A percentile compares a stretch with the other conserved stretches of the same genome.
Evolutionary conservation across 108 stramenopile genomes (phyloP).

Genomic region (Nitzschia sp.): DNA sequence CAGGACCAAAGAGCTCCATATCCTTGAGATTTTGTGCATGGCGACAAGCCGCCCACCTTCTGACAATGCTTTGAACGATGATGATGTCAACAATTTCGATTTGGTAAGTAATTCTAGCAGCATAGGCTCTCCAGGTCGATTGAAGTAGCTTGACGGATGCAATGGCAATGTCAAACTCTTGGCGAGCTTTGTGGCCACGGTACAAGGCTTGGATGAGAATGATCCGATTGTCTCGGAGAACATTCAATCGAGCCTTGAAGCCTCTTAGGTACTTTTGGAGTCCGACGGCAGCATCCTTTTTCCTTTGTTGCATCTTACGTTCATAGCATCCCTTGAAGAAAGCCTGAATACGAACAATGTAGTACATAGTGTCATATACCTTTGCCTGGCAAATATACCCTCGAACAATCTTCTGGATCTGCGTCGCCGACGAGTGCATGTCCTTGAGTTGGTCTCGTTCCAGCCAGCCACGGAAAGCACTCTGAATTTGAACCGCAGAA

Average conservation of each 20-base stretch:
- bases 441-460: conserved; percentile 58
- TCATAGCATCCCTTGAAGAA: conserved; percentile 45
- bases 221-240: neutral
- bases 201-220: conserved; percentile 46
- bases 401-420: conserved; percentile 72
- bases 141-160: conserved; percentile 57
- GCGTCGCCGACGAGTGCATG: conserved; percentile 50
- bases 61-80: conserved; percentile 64
- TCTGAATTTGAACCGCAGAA: conserved; percentile 65
- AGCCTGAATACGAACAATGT: conserved; percentile 61
- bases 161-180: conserved; percentile 21
- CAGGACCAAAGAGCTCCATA: conserved; percentile 3
- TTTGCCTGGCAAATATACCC: conserved; percentile 62
- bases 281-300: conserved; percentile 33
- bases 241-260: conserved; percentile 2
- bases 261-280: conserved; percentile 49
- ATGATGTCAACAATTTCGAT: conserved; percentile 64
- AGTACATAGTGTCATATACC: conserved; percentile 68
- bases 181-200: conserved; percentile 45
- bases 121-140: conserved; percentile 49
- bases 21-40: neutral
- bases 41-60: conserved; percentile 40
- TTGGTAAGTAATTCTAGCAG: conserved; percentile 48
- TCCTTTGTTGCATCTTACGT: conserved; percentile 34
- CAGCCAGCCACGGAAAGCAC: conserved; percentile 62